A percentile compares a stretch with the other conserved stretches of the same genome.
Evolutionary conservation across 2,329 filamentous ascomycete species (phyloP).

Genomic region (Cylindrodendrum hubeiense): DNA sequence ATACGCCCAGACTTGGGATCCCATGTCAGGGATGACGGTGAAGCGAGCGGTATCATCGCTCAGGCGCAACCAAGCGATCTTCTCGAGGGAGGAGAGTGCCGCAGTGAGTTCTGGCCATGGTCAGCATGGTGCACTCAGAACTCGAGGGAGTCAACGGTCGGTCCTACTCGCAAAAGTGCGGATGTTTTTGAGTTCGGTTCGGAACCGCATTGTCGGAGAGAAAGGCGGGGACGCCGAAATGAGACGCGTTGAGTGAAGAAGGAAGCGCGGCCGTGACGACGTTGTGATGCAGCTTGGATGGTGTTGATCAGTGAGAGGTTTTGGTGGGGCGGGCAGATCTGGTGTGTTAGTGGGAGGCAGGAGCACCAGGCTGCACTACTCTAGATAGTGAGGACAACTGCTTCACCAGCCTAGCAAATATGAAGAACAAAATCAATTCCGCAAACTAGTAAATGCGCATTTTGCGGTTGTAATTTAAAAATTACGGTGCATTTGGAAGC

Average conservation of each 20-base stretch:
- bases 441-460: no score
- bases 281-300: slow-evolving; percentile 7
- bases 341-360: not conserved
- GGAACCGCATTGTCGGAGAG: slow-evolving; percentile 69
- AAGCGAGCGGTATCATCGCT: slow-evolving; percentile 91
- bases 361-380: not conserved
- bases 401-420: no score
- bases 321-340: slow-evolving; percentile 14
- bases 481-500: no score
- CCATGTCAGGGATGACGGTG: slow-evolving; percentile 94
- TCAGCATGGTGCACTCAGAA: slow-evolving; percentile 1
- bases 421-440: no score
- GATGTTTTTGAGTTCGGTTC: slow-evolving; percentile 74
- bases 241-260: slow-evolving; percentile 13
- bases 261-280: not conserved
- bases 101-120: slow-evolving; percentile 69
- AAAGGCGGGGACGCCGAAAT: not conserved
- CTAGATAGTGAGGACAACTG: no score
- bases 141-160: not conserved
- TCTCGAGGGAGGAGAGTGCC: slow-evolving; percentile 76
- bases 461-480: no score
- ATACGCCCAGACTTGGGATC: slow-evolving; percentile 96
- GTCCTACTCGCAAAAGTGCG: slow-evolving; percentile 73
- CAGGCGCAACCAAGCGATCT: slow-evolving; percentile 91
- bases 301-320: slow-evolving; percentile 12